Base-by-base conservation (phyloP, 1,139 yeast species). In the Pichia sp. region DNA sequence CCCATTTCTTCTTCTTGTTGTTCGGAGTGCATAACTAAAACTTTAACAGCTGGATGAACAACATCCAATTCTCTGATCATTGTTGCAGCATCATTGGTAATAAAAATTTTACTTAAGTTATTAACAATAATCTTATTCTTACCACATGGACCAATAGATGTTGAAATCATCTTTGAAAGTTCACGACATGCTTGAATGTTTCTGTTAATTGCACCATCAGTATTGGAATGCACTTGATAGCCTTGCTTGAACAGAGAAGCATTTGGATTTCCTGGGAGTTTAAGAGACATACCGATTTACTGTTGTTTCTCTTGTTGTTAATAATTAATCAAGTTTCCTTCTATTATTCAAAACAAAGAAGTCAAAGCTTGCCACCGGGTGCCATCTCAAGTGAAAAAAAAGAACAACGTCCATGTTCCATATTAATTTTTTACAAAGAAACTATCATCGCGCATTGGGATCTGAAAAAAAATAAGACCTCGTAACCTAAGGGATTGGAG, bases 101-200 rank as follows among this genome's bases (percentile, higher is more conserved):
- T 79, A 61, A 89, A 87, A 32, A 86, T 84, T 64, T 82, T 89
- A 48, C 90, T 90, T 55, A 86, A 48, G 38, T 64, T 84, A 68
- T 92, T 92, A 47, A 90, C 96, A 59, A 92, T 83, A 63, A 94
- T 89, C 74, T 92, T 92, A 67, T 90, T 92, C 60, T 97, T 78
- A 42, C 98, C 98, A 66, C 95, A 86, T 49, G 98, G 98, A 6
- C 98, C 98, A 73, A 92, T 86, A 9, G 97, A 87, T 4, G 97
- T 89, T 51, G 90, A 76, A 53, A 94, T 86, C 78, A 92, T 89
- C 45, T 82, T 78, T 49, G 96, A 80, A 65, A 94, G 86, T 65
- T 92, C 97, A 59, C 96, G 78, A 45, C 94, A 92, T 2, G 98
- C 98, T 57, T 85, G 87, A 55, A 92, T 87, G 62, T 94, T 92